Evolutionary conservation across 148 eudicot species (phyloP).

Genomic region (Mesembryanthemum crystallinum): DNA sequence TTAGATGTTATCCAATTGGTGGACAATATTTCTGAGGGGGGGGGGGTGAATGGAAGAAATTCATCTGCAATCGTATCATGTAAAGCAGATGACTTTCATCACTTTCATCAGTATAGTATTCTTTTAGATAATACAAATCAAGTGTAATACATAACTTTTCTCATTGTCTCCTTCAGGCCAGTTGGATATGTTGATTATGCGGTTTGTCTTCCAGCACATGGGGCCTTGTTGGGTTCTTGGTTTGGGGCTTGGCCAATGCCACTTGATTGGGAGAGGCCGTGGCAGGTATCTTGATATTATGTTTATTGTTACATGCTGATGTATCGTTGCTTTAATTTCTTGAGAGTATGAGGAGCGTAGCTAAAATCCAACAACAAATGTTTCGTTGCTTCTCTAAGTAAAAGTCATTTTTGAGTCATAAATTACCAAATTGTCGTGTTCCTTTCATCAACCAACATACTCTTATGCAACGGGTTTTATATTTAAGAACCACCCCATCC

Average conservation of each 20-base stretch:
- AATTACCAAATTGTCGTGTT: constrained; percentile 7
- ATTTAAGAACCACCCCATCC: neutral
- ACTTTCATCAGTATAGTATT: neutral
- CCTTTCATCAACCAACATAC: neutral
- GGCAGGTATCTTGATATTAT: constrained; percentile 65
- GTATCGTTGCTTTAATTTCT: neutral
- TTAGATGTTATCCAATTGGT: too few relatives aligned
- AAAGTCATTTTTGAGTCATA: neutral
- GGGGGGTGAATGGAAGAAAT: too few relatives aligned
- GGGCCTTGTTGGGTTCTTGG: constrained; percentile 93
- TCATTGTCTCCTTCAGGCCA: constrained; percentile 46
- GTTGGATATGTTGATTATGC: constrained; percentile 55
- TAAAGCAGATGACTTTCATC: neutral
- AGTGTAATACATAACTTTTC: too few relatives aligned
- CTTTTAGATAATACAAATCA: neutral
- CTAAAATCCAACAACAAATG: neutral
- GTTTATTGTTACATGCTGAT: neutral
- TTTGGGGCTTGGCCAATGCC: constrained; percentile 99
- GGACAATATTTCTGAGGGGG: neutral
- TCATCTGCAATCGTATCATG: neutral
- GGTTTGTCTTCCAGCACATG: constrained; percentile 87
- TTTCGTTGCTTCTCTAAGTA: neutral
- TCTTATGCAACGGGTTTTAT: neutral
- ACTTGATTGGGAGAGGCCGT: constrained; percentile 96
- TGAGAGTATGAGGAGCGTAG: neutral